Percentiles rank a stretch among this genome's conserved stretches.
phyloP scores from a whole-genome alignment of 139 green algal genomes.

The Microglena sp. region DNA sequence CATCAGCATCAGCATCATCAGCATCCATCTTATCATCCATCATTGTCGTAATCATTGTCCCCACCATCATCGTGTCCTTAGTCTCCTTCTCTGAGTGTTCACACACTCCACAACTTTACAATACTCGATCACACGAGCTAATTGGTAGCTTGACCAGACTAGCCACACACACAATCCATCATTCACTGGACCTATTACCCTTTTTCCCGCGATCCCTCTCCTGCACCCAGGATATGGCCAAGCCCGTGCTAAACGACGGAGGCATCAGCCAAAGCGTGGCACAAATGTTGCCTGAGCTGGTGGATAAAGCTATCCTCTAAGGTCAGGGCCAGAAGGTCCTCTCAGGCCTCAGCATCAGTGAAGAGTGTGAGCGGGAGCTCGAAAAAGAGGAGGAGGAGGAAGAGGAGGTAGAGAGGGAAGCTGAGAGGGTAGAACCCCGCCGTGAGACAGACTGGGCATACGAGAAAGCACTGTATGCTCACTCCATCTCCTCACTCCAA shows the following conservation, averaged over 20 bases:
- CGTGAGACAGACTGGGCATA: constrained; percentile 28
- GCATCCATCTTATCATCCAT: too few species aligned
- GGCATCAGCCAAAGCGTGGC: neutral
- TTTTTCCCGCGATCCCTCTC: too few species aligned
- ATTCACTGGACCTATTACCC: too few species aligned
- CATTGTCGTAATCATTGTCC: too few species aligned
- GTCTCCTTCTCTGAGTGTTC: too few species aligned
- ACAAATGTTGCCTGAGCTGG: neutral
- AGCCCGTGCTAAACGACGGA: neutral
- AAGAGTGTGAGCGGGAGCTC: constrained; percentile 46
- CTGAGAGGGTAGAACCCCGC: neutral
- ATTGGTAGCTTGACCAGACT: too few species aligned
- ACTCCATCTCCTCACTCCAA: neutral
- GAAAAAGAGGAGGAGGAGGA: constrained; percentile 41
- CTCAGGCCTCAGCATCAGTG: constrained; percentile 11
- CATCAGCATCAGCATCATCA: too few species aligned
- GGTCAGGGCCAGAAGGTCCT: constrained; percentile 10
- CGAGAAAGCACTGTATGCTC: neutral
- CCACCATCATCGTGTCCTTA: too few species aligned
- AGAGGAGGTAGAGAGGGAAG: constrained; percentile 32
- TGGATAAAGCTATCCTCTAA: neutral
- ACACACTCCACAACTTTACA: too few species aligned
- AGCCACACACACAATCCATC: too few species aligned
- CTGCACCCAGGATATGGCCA: too few species aligned
- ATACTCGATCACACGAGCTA: too few species aligned